phyloP scores from a whole-genome alignment of 148 eudicot species.

The Silene uniflora region DNA sequence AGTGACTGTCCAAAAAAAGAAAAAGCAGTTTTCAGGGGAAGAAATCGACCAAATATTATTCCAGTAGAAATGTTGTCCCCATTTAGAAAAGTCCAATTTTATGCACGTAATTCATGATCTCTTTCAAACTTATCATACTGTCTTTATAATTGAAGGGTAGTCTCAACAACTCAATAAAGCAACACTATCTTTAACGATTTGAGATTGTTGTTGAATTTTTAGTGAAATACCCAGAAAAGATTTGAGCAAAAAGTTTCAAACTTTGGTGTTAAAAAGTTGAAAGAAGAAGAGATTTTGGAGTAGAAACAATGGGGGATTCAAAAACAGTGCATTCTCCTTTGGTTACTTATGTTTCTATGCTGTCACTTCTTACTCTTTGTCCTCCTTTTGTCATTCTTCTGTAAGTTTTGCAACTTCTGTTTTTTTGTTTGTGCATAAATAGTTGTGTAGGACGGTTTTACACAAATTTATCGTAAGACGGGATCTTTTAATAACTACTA shows the following conservation, averaged over 20 bases:
- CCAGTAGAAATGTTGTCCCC: background rate
- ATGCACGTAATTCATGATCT: background rate
- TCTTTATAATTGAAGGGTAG: no score
- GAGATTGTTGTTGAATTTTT: background rate
- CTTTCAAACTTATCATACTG: background rate
- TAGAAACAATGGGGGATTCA: slow-evolving; percentile 40
- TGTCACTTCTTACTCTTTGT: slow-evolving; percentile 78
- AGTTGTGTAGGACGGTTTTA: no score
- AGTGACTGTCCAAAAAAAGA: no score
- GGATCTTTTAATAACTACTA: no score
- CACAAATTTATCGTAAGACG: no score
- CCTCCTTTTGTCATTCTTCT: slow-evolving; percentile 92
- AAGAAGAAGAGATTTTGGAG: background rate
- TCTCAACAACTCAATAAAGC: background rate
- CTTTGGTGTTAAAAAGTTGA: background rate
- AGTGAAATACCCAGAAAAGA: background rate
- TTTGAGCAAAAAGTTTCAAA: background rate
- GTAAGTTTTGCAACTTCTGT: slow-evolving; percentile 34
- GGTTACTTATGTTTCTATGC: slow-evolving; percentile 74
- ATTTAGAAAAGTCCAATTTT: background rate
- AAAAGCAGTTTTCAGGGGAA: no score
- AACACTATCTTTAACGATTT: background rate
- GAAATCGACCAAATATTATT: no score
- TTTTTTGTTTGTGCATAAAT: background rate
- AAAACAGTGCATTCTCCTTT: slow-evolving; percentile 76